These are phyloP conservation scores for Phytophthora ohioensis DNA, from an alignment of 352 stramenopile species.

Conservation along the genomic window DNA sequence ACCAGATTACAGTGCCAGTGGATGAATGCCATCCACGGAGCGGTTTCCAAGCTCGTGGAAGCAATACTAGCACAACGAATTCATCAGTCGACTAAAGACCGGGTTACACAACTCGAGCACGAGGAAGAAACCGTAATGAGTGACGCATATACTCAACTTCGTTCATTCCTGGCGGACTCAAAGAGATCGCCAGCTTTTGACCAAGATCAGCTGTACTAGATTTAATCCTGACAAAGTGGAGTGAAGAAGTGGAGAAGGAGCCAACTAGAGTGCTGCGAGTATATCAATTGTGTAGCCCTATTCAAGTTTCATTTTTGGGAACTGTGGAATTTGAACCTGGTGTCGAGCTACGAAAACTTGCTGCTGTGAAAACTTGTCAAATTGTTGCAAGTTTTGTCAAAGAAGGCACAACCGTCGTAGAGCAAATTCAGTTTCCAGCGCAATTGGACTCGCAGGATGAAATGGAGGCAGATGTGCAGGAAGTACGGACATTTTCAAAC, in stretches of 20 bases:
- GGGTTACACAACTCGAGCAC: neutral
- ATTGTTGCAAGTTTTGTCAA: slow-evolving; percentile 26
- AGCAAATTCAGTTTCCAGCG: slow-evolving; percentile 13
- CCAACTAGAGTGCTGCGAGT: slow-evolving; percentile 27
- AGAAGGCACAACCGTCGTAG: slow-evolving; percentile 22
- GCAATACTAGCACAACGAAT: neutral
- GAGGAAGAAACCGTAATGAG: neutral
- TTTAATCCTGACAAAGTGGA: slow-evolving; percentile 16
- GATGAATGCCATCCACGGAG: neutral
- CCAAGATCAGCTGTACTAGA: slow-evolving; percentile 11
- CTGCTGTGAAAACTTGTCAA: slow-evolving; percentile 19
- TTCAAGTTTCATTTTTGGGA: slow-evolving; percentile 10
- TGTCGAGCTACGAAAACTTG: slow-evolving; percentile 10
- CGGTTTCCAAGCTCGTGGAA: neutral
- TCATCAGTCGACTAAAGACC: neutral
- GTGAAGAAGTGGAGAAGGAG: slow-evolving; percentile 28
- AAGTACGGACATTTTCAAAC: slow-evolving; percentile 22
- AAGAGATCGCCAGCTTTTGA: neutral
- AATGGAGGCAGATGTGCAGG: neutral
- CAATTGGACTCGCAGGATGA: neutral
- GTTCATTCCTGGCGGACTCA: neutral
- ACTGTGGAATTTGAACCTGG: slow-evolving; percentile 28
- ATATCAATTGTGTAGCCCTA: slow-evolving; percentile 2
- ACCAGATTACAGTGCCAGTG: neutral
- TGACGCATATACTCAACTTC: neutral